Evolutionary conservation across 2,329 filamentous ascomycete species (phyloP).

Genomic region (Aureobasidium sp.): DNA sequence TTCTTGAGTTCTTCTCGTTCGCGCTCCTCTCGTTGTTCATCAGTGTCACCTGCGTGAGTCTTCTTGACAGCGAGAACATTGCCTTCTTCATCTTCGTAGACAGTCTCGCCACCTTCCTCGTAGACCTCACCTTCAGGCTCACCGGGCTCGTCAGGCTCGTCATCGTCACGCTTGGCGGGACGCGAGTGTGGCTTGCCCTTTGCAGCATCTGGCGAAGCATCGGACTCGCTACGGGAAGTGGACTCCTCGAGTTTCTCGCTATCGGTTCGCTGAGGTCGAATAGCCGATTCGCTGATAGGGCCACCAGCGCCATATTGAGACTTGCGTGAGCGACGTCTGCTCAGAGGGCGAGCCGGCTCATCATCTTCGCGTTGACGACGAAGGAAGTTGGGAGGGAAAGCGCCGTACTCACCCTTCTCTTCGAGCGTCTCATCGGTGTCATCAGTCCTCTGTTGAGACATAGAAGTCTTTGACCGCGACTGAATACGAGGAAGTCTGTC

Average conservation of each 20-base stretch:
- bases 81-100: constrained; percentile 79
- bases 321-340: constrained; percentile 51
- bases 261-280: constrained; percentile 48
- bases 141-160: constrained; percentile 18
- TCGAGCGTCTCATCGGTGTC: constrained; percentile 45
- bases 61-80: constrained; percentile 67
- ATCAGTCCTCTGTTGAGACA: constrained; percentile 63
- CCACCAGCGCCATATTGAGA: constrained; percentile 72
- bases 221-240: constrained; percentile 26
- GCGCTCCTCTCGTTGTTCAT: constrained; percentile 53
- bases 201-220: constrained; percentile 20
- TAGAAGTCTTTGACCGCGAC: constrained; percentile 71
- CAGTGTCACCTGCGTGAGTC: constrained; percentile 29
- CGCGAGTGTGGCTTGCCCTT: constrained; percentile 21
- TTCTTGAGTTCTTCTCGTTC: constrained; percentile 45
- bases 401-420: constrained; percentile 54
- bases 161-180: constrained; percentile 21
- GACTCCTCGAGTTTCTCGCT: constrained; percentile 1
- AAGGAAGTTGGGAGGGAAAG: constrained; percentile 66
- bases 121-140: constrained; percentile 56
- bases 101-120: constrained; percentile 67
- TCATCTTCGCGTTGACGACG: constrained; percentile 74
- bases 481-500: constrained; percentile 75
- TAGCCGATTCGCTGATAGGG: constrained; percentile 82
- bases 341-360: constrained; percentile 52